A percentile compares a stretch with the other conserved stretches of the same genome.
Conservation (phyloP, 208 protist genomes). For the Trypanosoma platydactyli region DNA sequence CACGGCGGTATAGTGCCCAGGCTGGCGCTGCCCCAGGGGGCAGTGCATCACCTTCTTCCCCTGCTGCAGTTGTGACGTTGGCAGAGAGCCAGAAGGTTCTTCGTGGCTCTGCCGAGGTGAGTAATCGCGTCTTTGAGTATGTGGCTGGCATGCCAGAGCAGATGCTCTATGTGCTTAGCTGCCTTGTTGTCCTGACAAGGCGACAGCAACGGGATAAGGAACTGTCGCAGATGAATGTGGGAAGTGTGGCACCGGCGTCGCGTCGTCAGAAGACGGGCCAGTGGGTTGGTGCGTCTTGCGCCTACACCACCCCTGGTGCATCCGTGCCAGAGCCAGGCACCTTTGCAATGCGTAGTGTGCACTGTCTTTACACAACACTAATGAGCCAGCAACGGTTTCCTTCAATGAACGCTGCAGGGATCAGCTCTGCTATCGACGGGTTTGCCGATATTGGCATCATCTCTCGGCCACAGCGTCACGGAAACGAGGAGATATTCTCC, state of each 20-base stretch:
- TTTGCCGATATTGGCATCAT: conserved; percentile 74
- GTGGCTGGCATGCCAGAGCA: conserved; percentile 73
- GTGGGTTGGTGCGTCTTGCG: neutral
- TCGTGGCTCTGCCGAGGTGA: conserved; percentile 34
- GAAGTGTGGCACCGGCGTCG: neutral
- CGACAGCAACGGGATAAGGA: conserved; percentile 49
- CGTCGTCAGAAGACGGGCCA: neutral
- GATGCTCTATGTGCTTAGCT: conserved; percentile 73
- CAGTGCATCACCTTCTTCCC: neutral
- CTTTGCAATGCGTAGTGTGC: conserved; percentile 58
- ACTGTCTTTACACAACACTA: conserved; percentile 64
- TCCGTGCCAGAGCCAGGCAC: conserved; percentile 25
- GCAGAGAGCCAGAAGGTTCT: conserved; percentile 54
- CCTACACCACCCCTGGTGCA: neutral
- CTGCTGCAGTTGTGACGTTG: conserved; percentile 29
- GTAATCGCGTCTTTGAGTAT: conserved; percentile 57
- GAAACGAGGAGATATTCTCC: conserved; percentile 58
- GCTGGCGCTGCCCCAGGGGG: neutral
- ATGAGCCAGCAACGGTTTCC: conserved; percentile 71
- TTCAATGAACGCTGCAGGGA: conserved; percentile 53
- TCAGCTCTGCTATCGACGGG: conserved; percentile 50
- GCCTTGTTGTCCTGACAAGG: conserved; percentile 62
- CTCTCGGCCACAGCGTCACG: conserved; percentile 59
- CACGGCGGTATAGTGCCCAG: neutral
- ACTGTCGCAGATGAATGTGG: conserved; percentile 22